phyloP scores from a whole-genome alignment of 257 asterid species.

The Solanum tarapatanum region DNA sequence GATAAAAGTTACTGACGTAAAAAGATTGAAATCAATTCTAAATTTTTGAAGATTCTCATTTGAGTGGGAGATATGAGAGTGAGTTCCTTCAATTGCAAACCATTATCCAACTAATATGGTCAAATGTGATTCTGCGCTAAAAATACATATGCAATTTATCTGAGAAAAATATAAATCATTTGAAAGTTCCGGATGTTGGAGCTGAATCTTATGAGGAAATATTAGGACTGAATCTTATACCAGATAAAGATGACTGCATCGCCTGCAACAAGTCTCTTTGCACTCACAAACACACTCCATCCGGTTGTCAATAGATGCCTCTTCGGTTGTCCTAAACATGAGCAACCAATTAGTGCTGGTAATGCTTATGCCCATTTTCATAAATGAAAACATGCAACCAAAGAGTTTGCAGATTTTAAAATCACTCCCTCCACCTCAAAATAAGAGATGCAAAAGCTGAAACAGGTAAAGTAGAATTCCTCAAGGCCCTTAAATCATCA shows the following conservation, averaged over 20 bases:
- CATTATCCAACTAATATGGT: background rate
- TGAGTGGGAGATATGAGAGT: background rate
- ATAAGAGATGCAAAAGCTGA: background rate
- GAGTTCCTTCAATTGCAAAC: background rate
- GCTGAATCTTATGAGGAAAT: background rate
- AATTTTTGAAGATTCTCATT: background rate
- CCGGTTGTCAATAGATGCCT: conserved; percentile 97
- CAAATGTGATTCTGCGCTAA: background rate
- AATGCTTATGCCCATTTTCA: background rate
- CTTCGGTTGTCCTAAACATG: conserved; percentile 85
- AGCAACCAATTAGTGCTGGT: background rate
- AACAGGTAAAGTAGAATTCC: background rate
- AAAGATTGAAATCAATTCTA: background rate
- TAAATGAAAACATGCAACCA: background rate
- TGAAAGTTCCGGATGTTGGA: background rate
- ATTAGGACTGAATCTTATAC: conserved; percentile 23
- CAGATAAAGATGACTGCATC: conserved; percentile 95
- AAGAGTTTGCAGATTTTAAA: background rate
- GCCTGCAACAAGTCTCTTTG: conserved; percentile 90
- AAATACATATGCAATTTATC: background rate
- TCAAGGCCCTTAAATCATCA: background rate
- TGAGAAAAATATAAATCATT: background rate
- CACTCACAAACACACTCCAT: conserved; percentile 97
- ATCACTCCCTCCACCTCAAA: background rate
- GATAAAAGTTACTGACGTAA: background rate